A percentile compares a stretch with the other conserved stretches of the same genome.
Conservation (phyloP, 306 rosid genomes). For the Aeschynomene evenia region DNA sequence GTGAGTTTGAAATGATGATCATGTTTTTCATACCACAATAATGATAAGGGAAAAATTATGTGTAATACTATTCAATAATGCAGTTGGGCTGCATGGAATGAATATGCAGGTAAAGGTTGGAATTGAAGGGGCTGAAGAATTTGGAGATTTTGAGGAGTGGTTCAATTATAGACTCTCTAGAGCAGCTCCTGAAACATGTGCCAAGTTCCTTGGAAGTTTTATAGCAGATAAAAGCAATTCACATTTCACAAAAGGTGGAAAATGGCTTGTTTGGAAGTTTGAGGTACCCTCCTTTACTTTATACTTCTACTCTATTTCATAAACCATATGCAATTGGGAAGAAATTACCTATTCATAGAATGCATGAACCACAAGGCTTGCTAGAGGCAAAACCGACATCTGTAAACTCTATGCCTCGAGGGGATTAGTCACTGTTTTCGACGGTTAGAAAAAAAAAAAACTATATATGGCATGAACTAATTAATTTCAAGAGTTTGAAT, state of each 20-base stretch:
- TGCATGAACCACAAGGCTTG: too few species aligned
- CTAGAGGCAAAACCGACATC: too few species aligned
- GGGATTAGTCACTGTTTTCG: too few species aligned
- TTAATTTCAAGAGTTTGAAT: neutral
- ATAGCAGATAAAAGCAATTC: constrained; percentile 55
- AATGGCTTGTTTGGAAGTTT: constrained; percentile 92
- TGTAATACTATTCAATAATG: neutral
- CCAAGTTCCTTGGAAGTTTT: constrained; percentile 78
- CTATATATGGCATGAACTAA: constrained; percentile 21
- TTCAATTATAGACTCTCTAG: constrained; percentile 79
- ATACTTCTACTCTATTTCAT: neutral
- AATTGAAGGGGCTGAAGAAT: constrained; percentile 66
- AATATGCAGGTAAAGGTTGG: constrained; percentile 66
- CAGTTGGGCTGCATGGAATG: neutral
- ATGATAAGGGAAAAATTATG: neutral
- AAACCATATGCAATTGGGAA: neutral
- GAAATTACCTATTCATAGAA: neutral
- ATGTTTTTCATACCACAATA: neutral
- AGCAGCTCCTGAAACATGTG: constrained; percentile 91
- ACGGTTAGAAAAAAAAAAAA: too few species aligned
- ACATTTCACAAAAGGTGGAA: constrained; percentile 66
- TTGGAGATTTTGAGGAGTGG: constrained; percentile 75
- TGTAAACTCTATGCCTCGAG: too few species aligned
- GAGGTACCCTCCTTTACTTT: constrained; percentile 47
- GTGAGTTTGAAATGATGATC: too few species aligned